A percentile compares a stretch with the other conserved stretches of the same genome.
These are phyloP conservation scores for Flueggea neowawraea DNA, from an alignment of 441 rosid genomes.

Conservation along the genomic window DNA sequence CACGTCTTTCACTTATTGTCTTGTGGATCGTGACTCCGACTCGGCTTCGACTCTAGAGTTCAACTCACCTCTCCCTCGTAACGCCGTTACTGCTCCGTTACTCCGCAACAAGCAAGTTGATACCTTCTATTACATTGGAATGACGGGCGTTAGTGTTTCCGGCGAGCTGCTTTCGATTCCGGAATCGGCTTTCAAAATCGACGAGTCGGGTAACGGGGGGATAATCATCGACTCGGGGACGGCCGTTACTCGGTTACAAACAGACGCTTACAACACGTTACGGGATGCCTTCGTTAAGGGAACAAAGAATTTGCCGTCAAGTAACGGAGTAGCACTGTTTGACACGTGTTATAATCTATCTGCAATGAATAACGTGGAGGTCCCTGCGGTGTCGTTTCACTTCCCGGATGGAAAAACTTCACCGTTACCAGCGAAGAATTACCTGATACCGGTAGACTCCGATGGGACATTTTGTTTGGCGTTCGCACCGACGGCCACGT, in stretches of 20 bases:
- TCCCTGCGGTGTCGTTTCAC: slow-evolving; percentile 83
- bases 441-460: slow-evolving; percentile 67
- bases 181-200: slow-evolving; percentile 58
- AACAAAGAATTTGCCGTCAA: slow-evolving; percentile 38
- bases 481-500: slow-evolving; percentile 76
- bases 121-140: slow-evolving; percentile 76
- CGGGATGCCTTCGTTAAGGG: slow-evolving; percentile 66
- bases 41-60: slow-evolving; percentile 69
- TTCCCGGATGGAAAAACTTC: slow-evolving; percentile 56
- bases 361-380: slow-evolving; percentile 68
- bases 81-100: slow-evolving; percentile 57
- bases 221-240: slow-evolving; percentile 90
- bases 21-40: slow-evolving; percentile 68
- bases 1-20: slow-evolving; percentile 70
- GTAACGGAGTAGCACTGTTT: slow-evolving; percentile 70
- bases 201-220: slow-evolving; percentile 70
- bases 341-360: slow-evolving; percentile 85
- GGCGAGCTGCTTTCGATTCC: slow-evolving; percentile 63
- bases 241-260: slow-evolving; percentile 75
- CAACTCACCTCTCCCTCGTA: slow-evolving; percentile 42
- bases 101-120: slow-evolving; percentile 64
- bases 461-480: slow-evolving; percentile 86
- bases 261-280: slow-evolving; percentile 58
- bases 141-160: slow-evolving; percentile 78
- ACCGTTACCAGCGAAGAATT: slow-evolving; percentile 75